Evolutionary conservation across 179 eudicot species (phyloP).

Genomic region (Spergularia azorica): DNA sequence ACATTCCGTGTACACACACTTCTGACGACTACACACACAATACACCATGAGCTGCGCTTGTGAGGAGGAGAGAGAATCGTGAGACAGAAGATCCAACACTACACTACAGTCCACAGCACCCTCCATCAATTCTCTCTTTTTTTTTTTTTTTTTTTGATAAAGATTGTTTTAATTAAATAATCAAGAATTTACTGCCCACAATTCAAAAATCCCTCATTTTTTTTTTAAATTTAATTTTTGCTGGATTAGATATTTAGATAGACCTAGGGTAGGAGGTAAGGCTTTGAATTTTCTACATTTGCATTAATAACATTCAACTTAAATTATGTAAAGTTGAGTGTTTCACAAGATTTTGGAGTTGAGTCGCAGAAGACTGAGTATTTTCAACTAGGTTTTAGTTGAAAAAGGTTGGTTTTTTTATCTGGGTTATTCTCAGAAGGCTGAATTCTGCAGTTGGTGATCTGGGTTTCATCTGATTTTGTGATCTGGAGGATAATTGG

Average conservation of each 20-base stretch:
- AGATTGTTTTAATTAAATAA: background rate
- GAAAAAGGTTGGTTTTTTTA: slow-evolving; percentile 3
- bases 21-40: background rate
- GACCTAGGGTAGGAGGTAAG: background rate
- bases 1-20: slow-evolving; percentile 29
- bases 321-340: background rate
- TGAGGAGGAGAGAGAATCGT: background rate
- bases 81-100: slow-evolving; percentile 12
- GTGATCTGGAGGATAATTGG: slow-evolving; percentile 31
- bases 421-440: slow-evolving; percentile 12
- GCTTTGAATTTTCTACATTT: background rate
- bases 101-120: slow-evolving; percentile 2
- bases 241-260: too few relatives aligned
- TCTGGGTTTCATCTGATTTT: slow-evolving; percentile 25
- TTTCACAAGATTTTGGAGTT: slow-evolving; percentile 1
- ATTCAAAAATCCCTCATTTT: background rate
- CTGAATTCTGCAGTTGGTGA: slow-evolving; percentile 22
- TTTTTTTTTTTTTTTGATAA: too few relatives aligned
- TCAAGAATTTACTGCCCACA: background rate
- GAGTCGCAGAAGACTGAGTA: background rate
- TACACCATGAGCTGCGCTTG: background rate
- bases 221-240: slow-evolving; percentile 1
- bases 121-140: too few relatives aligned
- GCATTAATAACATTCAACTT: slow-evolving; percentile 5
- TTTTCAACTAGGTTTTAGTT: slow-evolving; percentile 24